These are phyloP conservation scores for Lanzia echinophila DNA, from an alignment of 2,329 filamentous ascomycete species.

Conservation along the genomic window DNA sequence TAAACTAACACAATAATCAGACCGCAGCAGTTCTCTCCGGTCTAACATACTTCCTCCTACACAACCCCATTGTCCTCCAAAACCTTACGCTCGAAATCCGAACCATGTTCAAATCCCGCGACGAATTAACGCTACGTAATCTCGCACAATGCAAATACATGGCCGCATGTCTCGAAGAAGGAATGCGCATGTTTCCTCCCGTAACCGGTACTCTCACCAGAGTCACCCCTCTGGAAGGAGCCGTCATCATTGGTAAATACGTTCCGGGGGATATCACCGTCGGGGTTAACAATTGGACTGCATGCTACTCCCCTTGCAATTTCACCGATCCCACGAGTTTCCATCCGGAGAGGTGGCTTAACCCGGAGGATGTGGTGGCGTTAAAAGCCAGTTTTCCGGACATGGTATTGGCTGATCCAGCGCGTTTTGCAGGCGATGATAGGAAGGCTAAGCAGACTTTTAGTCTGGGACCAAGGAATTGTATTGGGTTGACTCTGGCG, in stretches of 20 bases:
- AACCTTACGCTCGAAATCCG: constrained; percentile 38
- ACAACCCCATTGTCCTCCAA: constrained; percentile 30
- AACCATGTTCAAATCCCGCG: constrained; percentile 30
- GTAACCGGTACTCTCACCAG: constrained; percentile 1
- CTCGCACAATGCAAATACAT: constrained; percentile 9
- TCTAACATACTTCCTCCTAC: constrained; percentile 44
- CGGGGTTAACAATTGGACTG: neutral
- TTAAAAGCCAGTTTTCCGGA: neutral
- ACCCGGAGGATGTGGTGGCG: neutral
- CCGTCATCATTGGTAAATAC: neutral
- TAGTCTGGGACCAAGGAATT: constrained; percentile 1
- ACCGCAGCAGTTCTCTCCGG: constrained; percentile 29
- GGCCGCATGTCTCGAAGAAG: constrained; percentile 12
- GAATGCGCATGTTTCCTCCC: constrained; percentile 15
- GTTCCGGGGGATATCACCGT: neutral
- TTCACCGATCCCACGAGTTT: neutral
- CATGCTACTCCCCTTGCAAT: neutral
- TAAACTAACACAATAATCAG: constrained; percentile 19
- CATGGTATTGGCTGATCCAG: neutral
- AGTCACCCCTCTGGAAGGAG: neutral
- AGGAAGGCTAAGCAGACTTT: constrained; percentile 3
- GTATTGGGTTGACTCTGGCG: constrained; percentile 9
- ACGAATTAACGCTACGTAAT: constrained; percentile 13
- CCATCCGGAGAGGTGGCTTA: constrained; percentile 5
- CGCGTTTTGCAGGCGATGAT: neutral